These are phyloP conservation scores for Fusarium burgessii DNA, from an alignment of 2,329 filamentous ascomycete species.

Conservation along the genomic window DNA sequence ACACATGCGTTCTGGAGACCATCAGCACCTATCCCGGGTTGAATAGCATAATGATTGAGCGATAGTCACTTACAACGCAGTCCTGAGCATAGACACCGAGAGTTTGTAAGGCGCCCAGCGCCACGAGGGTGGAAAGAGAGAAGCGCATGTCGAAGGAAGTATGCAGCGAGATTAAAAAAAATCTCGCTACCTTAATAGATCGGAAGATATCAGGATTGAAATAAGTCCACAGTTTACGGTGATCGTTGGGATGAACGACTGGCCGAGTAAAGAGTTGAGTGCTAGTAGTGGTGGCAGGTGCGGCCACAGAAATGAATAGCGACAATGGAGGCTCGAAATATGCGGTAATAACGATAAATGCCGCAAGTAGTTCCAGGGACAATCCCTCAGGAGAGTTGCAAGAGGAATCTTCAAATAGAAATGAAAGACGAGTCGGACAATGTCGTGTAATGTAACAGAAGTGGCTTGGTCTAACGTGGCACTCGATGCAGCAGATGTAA, in stretches of 20 bases:
- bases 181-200: constrained; percentile 10
- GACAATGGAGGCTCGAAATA: constrained; percentile 1
- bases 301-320: background rate
- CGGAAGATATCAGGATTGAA: background rate
- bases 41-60: background rate
- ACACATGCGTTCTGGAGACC: constrained; percentile 30
- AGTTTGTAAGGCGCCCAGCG: constrained; percentile 46
- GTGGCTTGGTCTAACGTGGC: constrained; percentile 36
- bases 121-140: constrained; percentile 46
- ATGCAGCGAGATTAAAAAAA: background rate
- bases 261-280: background rate
- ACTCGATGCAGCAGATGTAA: constrained; percentile 41
- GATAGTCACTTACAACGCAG: constrained; percentile 50
- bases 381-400: constrained; percentile 5
- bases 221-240: background rate
- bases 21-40: constrained; percentile 20
- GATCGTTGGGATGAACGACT: background rate
- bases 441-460: constrained; percentile 29
- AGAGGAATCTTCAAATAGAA: constrained; percentile 28
- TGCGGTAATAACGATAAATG: constrained; percentile 13
- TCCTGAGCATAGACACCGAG: constrained; percentile 44
- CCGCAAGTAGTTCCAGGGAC: constrained; percentile 13
- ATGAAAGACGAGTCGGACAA: constrained; percentile 22
- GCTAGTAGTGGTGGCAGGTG: background rate
- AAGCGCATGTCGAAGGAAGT: constrained; percentile 44